These are phyloP conservation scores for Fraxinus pennsylvanica DNA, from an alignment of 257 asterid species.

Conservation along the genomic window DNA sequence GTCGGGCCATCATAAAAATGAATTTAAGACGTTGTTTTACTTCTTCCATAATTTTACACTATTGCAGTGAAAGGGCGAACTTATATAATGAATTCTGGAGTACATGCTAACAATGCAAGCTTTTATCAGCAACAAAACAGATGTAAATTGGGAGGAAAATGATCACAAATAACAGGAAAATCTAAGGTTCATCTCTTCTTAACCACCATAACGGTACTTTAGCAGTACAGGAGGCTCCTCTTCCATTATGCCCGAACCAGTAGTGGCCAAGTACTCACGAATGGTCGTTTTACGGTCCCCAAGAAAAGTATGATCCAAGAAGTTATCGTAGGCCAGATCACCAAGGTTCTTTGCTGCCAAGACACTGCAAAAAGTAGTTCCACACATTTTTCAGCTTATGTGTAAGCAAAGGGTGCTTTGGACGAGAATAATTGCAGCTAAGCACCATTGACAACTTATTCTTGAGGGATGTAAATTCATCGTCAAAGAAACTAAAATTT, in stretches of 20 bases:
- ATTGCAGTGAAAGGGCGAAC: no score
- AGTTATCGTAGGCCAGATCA: slow-evolving; percentile 65
- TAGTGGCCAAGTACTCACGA: slow-evolving; percentile 63
- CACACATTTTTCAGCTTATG: slow-evolving; percentile 20
- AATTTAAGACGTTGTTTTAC: no score
- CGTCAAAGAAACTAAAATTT: background rate
- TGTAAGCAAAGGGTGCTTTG: background rate
- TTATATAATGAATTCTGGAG: no score
- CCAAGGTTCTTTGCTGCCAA: slow-evolving; percentile 88
- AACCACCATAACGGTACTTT: slow-evolving; percentile 81
- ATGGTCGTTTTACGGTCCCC: slow-evolving; percentile 86
- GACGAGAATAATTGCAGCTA: background rate
- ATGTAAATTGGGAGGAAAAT: no score
- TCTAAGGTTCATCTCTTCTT: background rate
- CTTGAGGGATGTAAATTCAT: background rate
- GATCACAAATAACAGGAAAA: no score
- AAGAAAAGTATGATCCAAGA: slow-evolving; percentile 86
- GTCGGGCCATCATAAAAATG: no score
- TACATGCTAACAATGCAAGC: no score
- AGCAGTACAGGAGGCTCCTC: slow-evolving; percentile 82
- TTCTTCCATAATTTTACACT: no score
- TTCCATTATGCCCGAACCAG: slow-evolving; percentile 81
- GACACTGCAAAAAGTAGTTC: slow-evolving; percentile 53
- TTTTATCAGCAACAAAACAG: no score
- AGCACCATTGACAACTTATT: background rate